Conservation (phyloP, 345 rosid species). For the Populus nigra region DNA sequence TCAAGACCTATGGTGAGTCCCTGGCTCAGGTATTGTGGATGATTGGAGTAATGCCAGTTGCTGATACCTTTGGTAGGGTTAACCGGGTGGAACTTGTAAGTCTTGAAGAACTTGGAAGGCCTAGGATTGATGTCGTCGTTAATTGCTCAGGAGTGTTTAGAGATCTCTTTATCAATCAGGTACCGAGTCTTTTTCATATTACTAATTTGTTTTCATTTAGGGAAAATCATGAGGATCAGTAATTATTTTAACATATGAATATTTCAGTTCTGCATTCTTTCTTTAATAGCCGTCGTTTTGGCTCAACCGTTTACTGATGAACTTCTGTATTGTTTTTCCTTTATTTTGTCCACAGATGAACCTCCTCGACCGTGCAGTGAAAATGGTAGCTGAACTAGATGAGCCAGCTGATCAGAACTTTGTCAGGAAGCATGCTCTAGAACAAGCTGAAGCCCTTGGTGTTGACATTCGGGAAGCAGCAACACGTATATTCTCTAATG, state of each 20-base stretch:
- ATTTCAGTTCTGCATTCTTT: background rate
- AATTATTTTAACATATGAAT: background rate
- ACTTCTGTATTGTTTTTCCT: background rate
- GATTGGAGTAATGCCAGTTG: slow-evolving; percentile 88
- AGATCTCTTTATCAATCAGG: slow-evolving; percentile 98
- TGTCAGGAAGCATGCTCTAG: slow-evolving; percentile 86
- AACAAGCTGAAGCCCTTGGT: slow-evolving; percentile 84
- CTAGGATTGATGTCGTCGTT: slow-evolving; percentile 95
- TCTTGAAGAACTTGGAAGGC: slow-evolving; percentile 96
- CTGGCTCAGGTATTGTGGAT: slow-evolving; percentile 97
- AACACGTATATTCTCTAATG: slow-evolving; percentile 91
- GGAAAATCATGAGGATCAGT: background rate
- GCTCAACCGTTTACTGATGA: background rate
- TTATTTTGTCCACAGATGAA: slow-evolving; percentile 60
- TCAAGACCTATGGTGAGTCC: slow-evolving; percentile 96
- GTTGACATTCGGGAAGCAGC: slow-evolving; percentile 85
- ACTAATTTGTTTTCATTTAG: background rate
- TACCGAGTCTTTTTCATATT: slow-evolving; percentile 12
- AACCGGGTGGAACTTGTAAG: slow-evolving; percentile 87
- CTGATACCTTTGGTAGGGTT: slow-evolving; percentile 91
- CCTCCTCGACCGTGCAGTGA: slow-evolving; percentile 91
- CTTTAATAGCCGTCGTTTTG: background rate
- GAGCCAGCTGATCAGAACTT: slow-evolving; percentile 83
- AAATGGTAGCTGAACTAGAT: slow-evolving; percentile 97
- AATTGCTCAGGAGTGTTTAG: slow-evolving; percentile 99